Evolutionary conservation across 2,329 filamentous ascomycete species (phyloP), one percentile per base, ranked within the genome.

Genomic region (Hypocrella siamensis): DNA sequence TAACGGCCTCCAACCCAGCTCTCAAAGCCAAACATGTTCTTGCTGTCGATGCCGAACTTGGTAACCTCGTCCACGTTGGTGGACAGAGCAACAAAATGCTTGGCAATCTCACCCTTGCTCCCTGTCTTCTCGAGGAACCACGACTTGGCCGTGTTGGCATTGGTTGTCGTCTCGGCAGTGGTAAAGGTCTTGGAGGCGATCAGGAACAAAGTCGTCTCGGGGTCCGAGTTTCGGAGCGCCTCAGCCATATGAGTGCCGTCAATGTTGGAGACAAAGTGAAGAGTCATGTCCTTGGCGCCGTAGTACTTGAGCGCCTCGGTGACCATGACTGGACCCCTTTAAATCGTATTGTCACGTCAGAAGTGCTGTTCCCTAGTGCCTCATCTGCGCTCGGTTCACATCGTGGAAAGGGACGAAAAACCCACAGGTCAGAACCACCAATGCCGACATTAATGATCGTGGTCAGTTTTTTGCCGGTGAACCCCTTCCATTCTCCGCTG

Each of bases 21-120:
- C 60, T 88, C 86, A 55, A 98, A 98, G 47, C 85, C 86, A 52
- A 98, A 98, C 90, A 98, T 98, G 71, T 96, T 98, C 71, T 88
- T 88, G 61, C 77, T 79, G 63, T 96, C 88, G 50, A 98, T 98
- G 43, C 90, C 90, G 49, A 98, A 98, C 69, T 96, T 96, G 61
- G 81, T 85, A 39, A 98, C 90, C 65, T 96, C 88, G 33, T 65
- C 56, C 62, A 88, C 81, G 61, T 98, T 98, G 56, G 90, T 98
- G 31, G 90, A 96, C 32, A 98, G 75, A 28, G 90, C 90, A 35
- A 94, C 90, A 52, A 98, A 98, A 70, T 98, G 90, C 72, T 96
- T 98, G 45, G 90, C 84, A 46, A 98, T 92, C 18, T 93, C 79
- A 38, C 70, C 75, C 75, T 90, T 61, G 70, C 79, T 57, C 54